phyloP scores from a whole-genome alignment of 2,329 filamentous ascomycete species.

The Aspergillus terreus region DNA sequence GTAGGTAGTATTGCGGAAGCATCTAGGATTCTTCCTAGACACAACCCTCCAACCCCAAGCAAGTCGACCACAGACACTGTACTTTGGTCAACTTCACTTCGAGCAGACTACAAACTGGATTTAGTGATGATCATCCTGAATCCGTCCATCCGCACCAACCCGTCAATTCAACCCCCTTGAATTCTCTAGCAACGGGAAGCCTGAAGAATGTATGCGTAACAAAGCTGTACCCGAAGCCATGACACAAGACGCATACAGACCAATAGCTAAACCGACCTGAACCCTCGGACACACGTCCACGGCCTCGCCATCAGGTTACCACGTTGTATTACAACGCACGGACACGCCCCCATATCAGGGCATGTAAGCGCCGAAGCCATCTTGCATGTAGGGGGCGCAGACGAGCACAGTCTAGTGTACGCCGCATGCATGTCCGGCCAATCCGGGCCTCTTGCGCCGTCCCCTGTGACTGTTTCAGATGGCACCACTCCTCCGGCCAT shows the following conservation, averaged over 20 bases:
- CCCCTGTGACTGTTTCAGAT: neutral
- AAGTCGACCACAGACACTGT: neutral
- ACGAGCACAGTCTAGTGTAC: neutral
- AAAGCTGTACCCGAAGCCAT: neutral
- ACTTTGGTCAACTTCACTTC: neutral
- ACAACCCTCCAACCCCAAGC: neutral
- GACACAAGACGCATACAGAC: neutral
- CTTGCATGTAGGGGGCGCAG: neutral
- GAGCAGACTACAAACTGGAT: neutral
- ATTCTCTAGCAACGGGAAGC: neutral
- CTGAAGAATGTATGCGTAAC: slow-evolving; percentile 1
- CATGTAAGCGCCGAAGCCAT: neutral
- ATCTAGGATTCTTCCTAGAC: neutral
- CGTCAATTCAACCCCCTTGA: neutral
- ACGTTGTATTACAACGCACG: neutral
- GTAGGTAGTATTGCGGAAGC: neutral
- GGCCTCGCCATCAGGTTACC: neutral
- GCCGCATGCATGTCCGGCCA: neutral
- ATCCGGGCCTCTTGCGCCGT: neutral
- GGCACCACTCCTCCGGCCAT: neutral
- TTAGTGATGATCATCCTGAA: neutral
- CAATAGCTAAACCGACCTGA: neutral
- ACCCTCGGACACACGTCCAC: neutral
- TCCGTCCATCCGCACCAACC: neutral
- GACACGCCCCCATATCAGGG: neutral